Percentiles rank a stretch among this genome's conserved stretches.
Evolutionary conservation across 1,139 yeast genomes (phyloP).

Genomic region (Geotrichum bryndzae): DNA sequence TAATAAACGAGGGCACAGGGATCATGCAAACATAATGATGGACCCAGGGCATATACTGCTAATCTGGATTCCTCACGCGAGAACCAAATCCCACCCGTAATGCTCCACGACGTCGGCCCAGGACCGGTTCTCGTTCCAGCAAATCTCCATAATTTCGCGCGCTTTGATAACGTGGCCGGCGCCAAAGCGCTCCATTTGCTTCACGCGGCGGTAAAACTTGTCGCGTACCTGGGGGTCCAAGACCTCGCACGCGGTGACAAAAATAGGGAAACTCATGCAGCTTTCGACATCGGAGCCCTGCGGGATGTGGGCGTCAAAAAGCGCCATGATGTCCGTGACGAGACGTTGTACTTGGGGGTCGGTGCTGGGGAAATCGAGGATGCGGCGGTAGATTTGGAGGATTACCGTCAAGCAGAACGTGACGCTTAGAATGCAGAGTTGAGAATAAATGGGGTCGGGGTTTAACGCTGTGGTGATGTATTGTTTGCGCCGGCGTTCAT

Average conservation of each 20-base stretch:
- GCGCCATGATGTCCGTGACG: constrained; percentile 38
- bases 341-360: constrained; percentile 43
- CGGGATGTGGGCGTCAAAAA: constrained; percentile 40
- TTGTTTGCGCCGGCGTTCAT: constrained; percentile 20
- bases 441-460: constrained; percentile 31
- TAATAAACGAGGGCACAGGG: too few species aligned
- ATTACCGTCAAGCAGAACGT: constrained; percentile 48
- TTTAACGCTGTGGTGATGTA: constrained; percentile 15
- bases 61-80: constrained; percentile 20
- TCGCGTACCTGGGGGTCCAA: constrained; percentile 34
- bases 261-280: constrained; percentile 48
- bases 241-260: constrained; percentile 53
- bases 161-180: constrained; percentile 44
- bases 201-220: constrained; percentile 39
- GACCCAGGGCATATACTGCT: too few species aligned
- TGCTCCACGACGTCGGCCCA: constrained; percentile 32
- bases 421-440: constrained; percentile 46
- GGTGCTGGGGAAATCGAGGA: constrained; percentile 40
- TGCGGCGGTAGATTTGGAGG: constrained; percentile 48
- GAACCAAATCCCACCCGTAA: constrained; percentile 28
- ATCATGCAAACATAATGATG: too few species aligned
- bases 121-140: constrained; percentile 39
- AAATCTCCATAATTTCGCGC: constrained; percentile 42
- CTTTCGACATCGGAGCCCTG: constrained; percentile 45
- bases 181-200: constrained; percentile 42